phyloP scores from a whole-genome alignment of 495 filamentous ascomycete species.

The Aspergillus funiculosus region DNA sequence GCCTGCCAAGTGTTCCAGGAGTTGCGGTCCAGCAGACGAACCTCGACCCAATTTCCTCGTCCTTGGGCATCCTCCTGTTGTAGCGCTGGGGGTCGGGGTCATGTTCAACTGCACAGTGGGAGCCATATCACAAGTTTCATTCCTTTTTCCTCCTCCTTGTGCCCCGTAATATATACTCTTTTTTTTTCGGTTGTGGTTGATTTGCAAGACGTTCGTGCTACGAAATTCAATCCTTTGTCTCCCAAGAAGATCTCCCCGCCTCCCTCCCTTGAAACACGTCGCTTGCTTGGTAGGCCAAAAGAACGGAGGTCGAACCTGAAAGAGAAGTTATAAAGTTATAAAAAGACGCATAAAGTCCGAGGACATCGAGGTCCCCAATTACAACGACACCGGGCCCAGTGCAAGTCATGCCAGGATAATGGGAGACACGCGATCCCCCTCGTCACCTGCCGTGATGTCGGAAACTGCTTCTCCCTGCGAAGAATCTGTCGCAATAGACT shows the following conservation, averaged over 20 bases:
- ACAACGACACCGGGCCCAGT: not conserved
- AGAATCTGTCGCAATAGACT: constrained; percentile 22
- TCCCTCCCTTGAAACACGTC: constrained; percentile 7
- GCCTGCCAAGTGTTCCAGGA: constrained; percentile 13
- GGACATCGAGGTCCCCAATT: not conserved
- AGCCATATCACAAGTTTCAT: constrained; percentile 11
- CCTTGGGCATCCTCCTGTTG: constrained; percentile 9
- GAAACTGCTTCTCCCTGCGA: constrained; percentile 29
- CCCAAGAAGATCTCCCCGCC: constrained; percentile 4
- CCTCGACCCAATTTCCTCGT: constrained; percentile 10
- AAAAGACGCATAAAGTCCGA: not conserved
- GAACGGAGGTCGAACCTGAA: too few species aligned
- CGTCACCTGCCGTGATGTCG: constrained; percentile 29
- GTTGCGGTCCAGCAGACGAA: constrained; percentile 5
- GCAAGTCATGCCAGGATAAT: constrained; percentile 44
- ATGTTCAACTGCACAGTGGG: constrained; percentile 15
- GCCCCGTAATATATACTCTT: constrained; percentile 3
- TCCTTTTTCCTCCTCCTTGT: constrained; percentile 12
- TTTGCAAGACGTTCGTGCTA: constrained; percentile 13
- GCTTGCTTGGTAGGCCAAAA: not conserved
- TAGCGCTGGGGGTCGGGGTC: constrained; percentile 16
- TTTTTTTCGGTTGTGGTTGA: constrained; percentile 1
- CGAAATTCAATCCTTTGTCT: constrained; percentile 16
- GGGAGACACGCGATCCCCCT: constrained; percentile 31
- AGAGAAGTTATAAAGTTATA: not conserved